Evolutionary conservation across 1,139 yeast genomes (phyloP), one percentile per base, ranked within the genome.

Genomic region (Groenewaldozyma auringiensis): DNA sequence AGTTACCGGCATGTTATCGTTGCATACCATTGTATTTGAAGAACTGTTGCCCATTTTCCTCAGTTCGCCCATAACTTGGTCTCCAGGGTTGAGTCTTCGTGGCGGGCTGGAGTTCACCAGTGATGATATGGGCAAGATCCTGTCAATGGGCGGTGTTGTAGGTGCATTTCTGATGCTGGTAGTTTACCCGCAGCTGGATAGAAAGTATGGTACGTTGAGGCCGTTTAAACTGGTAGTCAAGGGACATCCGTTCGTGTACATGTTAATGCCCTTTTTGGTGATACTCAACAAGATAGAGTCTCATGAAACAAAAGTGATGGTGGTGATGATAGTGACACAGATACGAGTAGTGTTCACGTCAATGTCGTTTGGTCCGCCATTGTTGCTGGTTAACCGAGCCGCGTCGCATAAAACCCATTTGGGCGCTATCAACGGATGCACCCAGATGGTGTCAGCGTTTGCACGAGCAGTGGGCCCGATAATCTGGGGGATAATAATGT

Each of bases 381-480:
- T 60, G 49, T 53, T 63, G 22, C 52, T 64, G 14, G 53, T 62
- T 35, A 63, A 63, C 49, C 56, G 66, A 29, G 54, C 65, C 6
- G 63, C 60, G 6, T 50, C 56, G n/a, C 55, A 60, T 43, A 53
- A 56, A 31, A 50, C 59, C 11, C 59, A 59, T 40, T 52, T 63
- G 39, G 68, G 67, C 6, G 56, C 58, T 14, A 55, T 64, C 47
- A 64, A 63, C 45, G 67, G 67, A 4, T 48, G 60, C 17, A 54
- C 59, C 20, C 66, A 63, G 46, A 58, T 62, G 44, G 67, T 75
- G 41, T 66, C 74, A 18, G 72, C 84, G 1, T 62, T 74, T 36
- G 81, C 83, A 0, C 62, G 85, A 50, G 79, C 76, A 46, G 40
- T 75, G 1, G 84, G 81, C 2, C 86, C 86, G 0, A 60, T 78